Conservation (phyloP, 306 rosid genomes). For the Vicia sativa region DNA sequence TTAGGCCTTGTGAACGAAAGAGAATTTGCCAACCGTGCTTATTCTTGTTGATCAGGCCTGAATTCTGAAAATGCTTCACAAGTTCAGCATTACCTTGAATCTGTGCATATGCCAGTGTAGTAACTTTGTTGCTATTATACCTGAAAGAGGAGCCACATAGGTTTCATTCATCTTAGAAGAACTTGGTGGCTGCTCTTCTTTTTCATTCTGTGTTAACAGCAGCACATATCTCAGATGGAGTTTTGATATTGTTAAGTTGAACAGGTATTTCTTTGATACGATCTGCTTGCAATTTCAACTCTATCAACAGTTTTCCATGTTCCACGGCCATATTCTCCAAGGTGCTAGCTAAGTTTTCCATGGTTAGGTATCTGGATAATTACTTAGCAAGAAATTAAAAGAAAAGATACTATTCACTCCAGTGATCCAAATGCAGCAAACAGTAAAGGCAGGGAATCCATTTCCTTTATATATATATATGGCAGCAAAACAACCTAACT, state of each 20-base stretch:
- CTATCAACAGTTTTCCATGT: not conserved
- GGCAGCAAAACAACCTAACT: not conserved
- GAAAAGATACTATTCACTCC: not conserved
- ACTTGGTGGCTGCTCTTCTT: not conserved
- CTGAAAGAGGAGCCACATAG: conserved; percentile 32
- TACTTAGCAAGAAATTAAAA: not conserved
- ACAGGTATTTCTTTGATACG: not conserved
- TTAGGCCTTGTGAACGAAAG: conserved; percentile 83
- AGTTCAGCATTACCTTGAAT: conserved; percentile 92
- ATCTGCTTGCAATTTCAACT: not conserved
- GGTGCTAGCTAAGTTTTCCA: not conserved
- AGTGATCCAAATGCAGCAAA: too few species aligned
- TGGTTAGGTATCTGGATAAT: not conserved
- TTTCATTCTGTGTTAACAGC: too few species aligned
- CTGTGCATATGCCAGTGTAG: conserved; percentile 83
- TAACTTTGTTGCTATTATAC: conserved; percentile 82
- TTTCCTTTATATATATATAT: too few species aligned
- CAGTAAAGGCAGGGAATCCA: too few species aligned
- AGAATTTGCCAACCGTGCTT: conserved; percentile 85
- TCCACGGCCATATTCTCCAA: not conserved
- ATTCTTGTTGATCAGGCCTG: conserved; percentile 86
- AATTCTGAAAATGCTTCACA: conserved; percentile 87
- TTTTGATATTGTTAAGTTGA: too few species aligned
- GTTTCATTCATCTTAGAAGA: not conserved
- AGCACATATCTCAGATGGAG: too few species aligned